These are phyloP conservation scores for Tulasnella sp. DNA, from an alignment of 768 basidiomycete species.

Conservation along the genomic window DNA sequence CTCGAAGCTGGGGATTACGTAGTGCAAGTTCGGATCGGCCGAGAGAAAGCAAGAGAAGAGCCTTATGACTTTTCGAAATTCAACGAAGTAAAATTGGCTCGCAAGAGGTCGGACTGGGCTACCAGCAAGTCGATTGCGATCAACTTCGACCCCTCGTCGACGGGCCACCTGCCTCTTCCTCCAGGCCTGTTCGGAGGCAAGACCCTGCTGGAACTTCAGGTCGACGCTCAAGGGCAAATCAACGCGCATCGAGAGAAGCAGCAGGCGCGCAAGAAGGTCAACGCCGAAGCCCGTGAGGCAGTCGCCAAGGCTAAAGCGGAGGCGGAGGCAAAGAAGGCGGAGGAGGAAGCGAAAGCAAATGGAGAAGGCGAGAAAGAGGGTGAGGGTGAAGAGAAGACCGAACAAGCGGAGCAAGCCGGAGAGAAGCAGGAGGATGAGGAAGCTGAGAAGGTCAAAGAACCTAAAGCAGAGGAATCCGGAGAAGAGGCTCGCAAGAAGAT, in stretches of 20 bases:
- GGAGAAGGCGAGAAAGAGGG: background rate
- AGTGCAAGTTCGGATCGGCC: slow-evolving; percentile 20
- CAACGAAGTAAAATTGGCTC: slow-evolving; percentile 3
- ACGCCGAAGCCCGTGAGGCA: background rate
- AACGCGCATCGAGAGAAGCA: background rate
- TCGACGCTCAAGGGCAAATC: background rate
- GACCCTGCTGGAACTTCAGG: background rate
- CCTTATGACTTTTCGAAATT: background rate
- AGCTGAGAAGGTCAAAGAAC: background rate
- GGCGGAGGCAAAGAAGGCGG: background rate
- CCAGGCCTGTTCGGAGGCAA: background rate
- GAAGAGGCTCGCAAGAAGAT: background rate
- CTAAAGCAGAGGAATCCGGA: background rate
- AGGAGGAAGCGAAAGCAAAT: background rate
- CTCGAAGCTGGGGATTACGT: slow-evolving; percentile 24
- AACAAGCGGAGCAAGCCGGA: background rate
- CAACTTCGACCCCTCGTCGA: background rate
- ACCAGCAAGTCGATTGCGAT: slow-evolving; percentile 14
- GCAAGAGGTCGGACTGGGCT: background rate
- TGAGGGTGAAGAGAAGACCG: too few relatives aligned
- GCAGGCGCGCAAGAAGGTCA: background rate
- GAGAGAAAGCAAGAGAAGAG: background rate
- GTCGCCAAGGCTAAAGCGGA: background rate
- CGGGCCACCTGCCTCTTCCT: background rate
- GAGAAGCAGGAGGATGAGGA: background rate